Base-by-base conservation (phyloP, 805 yeast species). In the Yarrowia hollandica region DNA sequence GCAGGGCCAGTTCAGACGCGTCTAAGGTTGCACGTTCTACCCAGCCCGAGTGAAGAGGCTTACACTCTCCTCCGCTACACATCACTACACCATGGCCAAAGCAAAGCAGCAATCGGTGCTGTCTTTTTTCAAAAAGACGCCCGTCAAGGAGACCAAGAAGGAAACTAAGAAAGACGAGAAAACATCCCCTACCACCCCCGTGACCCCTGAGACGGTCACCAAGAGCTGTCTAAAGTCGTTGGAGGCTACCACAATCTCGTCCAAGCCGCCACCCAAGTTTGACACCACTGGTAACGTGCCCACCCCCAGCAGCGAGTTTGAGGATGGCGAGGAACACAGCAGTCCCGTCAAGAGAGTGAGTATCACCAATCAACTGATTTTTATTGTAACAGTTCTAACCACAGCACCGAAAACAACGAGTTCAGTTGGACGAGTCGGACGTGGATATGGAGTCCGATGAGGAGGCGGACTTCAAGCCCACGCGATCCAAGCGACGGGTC, bases 91-190 rank as follows among this genome's bases (percentile, higher is more conserved):
- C n/a, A 52, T 52, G 58, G 58, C 58, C 6, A 52, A 52, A 35
- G 19, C 44, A 18, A 52, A 52, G 26, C 58, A 52, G 44, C 58
- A 52, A 18, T 52, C 58, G 33, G 44, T 52, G 34, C 35, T 52
- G 35, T 35, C 42, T 12, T 52, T 35, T n/a, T 52, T 52, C 44
- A 52, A 52, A 9, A 52, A 52, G 58, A 35, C 58, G 44, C 44
- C 58, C 12, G 58, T 52, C 8, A 52, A 52, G 33, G 42, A 50
- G 42, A 5, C 57, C 31, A 34, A 33, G 22, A 18, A 21, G 21
- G 25, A 22, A 12, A 12, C 35, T 2, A 28, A 26, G 22, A 19
- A 16, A 9, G 28, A 28, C 5, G 54, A 30, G 4, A 33, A 33
- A 16, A 48, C 30, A 12, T 25, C 57, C 18, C 38, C 42, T 4